Evolutionary conservation across 2,329 filamentous ascomycete genomes (phyloP).

Genomic region (Penicillium sclerotiorum): DNA sequence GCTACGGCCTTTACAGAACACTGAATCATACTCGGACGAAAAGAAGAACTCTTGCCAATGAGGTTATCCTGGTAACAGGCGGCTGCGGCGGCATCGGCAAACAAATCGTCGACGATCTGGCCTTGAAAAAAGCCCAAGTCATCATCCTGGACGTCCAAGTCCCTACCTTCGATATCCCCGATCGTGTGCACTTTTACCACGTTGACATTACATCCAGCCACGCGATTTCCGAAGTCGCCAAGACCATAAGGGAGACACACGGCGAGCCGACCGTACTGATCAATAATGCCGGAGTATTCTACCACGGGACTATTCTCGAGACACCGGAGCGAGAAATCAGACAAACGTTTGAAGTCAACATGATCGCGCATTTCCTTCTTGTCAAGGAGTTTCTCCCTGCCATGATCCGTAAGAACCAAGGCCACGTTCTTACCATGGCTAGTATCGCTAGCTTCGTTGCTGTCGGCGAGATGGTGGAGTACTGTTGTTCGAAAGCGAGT

Average conservation of each 20-base stretch:
- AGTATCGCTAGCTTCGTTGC: conserved; percentile 51
- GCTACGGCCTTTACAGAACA: not conserved
- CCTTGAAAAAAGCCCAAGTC: conserved; percentile 7
- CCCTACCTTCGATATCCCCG: conserved; percentile 8
- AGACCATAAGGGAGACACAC: conserved; percentile 32
- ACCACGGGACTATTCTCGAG: conserved; percentile 46
- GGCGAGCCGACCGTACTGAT: conserved; percentile 46
- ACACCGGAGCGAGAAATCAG: conserved; percentile 42
- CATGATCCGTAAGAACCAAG: conserved; percentile 52
- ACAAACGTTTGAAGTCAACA: conserved; percentile 52
- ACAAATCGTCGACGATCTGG: conserved; percentile 22
- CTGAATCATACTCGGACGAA: not conserved
- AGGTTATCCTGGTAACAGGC: conserved; percentile 24
- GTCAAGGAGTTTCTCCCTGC: conserved; percentile 51
- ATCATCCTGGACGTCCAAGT: conserved; percentile 16
- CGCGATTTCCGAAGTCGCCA: conserved; percentile 26
- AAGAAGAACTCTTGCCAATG: conserved; percentile 14
- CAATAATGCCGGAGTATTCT: conserved; percentile 52
- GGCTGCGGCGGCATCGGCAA: conserved; percentile 24
- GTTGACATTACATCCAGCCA: conserved; percentile 29
- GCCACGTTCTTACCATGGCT: conserved; percentile 58
- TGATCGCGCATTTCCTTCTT: conserved; percentile 50
- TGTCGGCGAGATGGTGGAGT: conserved; percentile 51
- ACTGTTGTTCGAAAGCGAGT: conserved; percentile 51
- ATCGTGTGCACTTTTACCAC: conserved; percentile 26